Base-by-base conservation (phyloP, 805 yeast species). In the Kazachstania taianensis region DNA sequence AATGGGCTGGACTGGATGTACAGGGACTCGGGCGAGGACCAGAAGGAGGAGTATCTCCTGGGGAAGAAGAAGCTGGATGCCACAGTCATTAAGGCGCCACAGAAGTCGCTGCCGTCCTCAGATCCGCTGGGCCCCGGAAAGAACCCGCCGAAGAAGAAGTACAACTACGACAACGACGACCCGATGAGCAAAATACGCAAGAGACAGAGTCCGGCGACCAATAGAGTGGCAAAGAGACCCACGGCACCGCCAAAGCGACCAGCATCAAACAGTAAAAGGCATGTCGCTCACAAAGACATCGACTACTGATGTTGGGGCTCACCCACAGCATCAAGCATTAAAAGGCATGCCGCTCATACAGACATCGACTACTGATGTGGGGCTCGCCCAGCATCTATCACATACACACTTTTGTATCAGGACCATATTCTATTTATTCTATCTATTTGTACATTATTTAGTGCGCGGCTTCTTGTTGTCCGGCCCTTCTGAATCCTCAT, bases 1-100 rank as follows among this genome's bases (percentile, higher is more conserved):
- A 61, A 68, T 36, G 72, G 78, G 34, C 64, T 85, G 16, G 80
- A 73, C 30, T 87, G 96, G 96, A 89, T 89, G 94, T 87, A 87
- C 52, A 72, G 78, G 10, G 74, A 68, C 16, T 36, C 42, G 4
- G 30, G 36, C 7, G 22, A 13, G 2, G 35, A 38, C 3, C 39
- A 39, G 12, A 49, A 48, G 9, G 41, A 45, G 7, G 53, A 49
- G 20, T 49, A 45, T 31, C 30, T 49, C 14, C 28, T 45, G 22
- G 53, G 54, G 14, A 52, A 40, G 30, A 46, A 41, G 31, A 42
- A 44, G 36, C 25, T 52, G 17, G 49, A 49, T 25, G 19, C 40
- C 18, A 23, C 40, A 13, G 32, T 45, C 7, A 20, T 45, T 14
- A 36, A 30, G 25, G 8, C 25, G 25, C 25, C 25, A n/a, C 25